Evolutionary conservation across 371 early-diverging fungal genomes (phyloP).

Genomic region (Rhizopus arrhizus): DNA sequence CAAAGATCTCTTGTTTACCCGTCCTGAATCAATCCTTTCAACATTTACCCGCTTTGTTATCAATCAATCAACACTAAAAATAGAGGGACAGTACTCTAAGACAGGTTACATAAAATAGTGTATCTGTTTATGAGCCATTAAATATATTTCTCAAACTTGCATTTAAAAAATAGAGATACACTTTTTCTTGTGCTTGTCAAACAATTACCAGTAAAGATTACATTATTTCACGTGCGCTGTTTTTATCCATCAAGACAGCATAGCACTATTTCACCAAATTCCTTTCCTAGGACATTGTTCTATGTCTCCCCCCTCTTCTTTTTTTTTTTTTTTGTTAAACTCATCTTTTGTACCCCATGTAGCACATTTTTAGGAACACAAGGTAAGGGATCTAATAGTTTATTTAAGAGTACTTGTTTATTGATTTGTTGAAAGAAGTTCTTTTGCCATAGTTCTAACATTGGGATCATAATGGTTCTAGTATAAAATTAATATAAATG

Average conservation of each 20-base stretch:
- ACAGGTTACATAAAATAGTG: not conserved
- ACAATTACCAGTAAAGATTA: no score
- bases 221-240: no score
- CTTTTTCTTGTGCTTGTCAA: no score
- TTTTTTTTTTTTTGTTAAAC: not conserved
- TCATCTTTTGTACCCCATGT: not conserved
- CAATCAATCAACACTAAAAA: no score
- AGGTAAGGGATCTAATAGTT: not conserved
- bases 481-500: not conserved
- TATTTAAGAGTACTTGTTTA: slow-evolving; percentile 2
- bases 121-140: no score
- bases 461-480: slow-evolving; percentile 82
- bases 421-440: slow-evolving; percentile 30
- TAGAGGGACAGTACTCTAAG: no score
- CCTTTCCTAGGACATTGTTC: no score
- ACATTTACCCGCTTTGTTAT: not conserved
- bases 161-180: no score
- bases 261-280: not conserved
- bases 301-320: not conserved
- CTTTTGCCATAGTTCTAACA: slow-evolving; percentile 62
- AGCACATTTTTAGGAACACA: not conserved
- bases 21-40: no score
- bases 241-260: no score
- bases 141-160: no score
- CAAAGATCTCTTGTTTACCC: not conserved